Base-by-base conservation (phyloP, 2,329 filamentous ascomycete species). In the Monilinia vaccinii-corymbosi region DNA sequence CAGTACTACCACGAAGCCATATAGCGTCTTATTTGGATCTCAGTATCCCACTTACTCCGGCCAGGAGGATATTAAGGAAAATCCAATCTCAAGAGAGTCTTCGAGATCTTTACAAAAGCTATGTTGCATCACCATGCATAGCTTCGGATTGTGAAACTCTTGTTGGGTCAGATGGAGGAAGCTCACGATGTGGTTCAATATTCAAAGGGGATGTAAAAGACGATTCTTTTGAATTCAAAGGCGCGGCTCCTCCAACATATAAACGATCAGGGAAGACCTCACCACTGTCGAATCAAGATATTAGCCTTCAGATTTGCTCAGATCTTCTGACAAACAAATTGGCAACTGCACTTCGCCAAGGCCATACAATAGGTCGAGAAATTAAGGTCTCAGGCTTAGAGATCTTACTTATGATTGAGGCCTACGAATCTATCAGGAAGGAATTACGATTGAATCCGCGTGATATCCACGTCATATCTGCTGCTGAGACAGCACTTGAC, bases 331-430 rank as follows among this genome's bases (percentile, higher is more conserved):
- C 66, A 14, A 66, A 67, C 44, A 66, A 70, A 52, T 61, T 70
- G 0, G 62, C 64, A 4, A 63, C 64, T 2, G 61, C 63, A 23
- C 60, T 71, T 2, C 65, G 65, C 21, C 59, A 62, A 28, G 62
- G 66, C 16, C 56, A 67, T 38, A 56, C 63, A 9, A 25, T 31
- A 5, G 63, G 61, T 38, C 48, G 50, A 2, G 53, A 38, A 47
- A 65, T 66, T 32, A 61, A 63, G 9, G 64, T 63, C 4, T 69
- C 68, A 32, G 67, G 68, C 42, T 55, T 71, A 9, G 67, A 71
- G 47, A 67, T 71, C 34, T 49, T 68, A 9, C 66, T 70, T 36
- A 69, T 71, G 68, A 71, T 71, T 28, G 69, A 71, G 59, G 63
- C 69, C 1, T 71, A 71, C 47, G 69, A 71, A 57, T 65, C 62